Conservation (phyloP, 805 yeast genomes). For the Helenozyma rhizophorensis region DNA sequence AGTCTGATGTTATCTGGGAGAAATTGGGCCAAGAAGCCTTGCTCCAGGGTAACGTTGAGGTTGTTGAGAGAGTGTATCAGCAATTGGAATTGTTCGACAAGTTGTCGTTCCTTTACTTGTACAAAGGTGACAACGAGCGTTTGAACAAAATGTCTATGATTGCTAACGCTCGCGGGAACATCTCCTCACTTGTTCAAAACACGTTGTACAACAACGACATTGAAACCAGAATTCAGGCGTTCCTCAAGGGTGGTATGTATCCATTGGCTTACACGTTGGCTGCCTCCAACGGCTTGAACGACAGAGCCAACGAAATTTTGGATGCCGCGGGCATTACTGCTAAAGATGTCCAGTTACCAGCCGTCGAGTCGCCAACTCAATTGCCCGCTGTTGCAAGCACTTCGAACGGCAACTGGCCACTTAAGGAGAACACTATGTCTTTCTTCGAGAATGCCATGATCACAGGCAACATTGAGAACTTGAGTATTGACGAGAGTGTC, state of each 20-base stretch:
- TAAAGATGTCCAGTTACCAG: conserved; percentile 63
- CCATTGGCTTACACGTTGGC: conserved; percentile 95
- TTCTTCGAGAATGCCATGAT: conserved; percentile 81
- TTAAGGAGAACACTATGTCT: conserved; percentile 65
- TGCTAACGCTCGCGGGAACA: conserved; percentile 84
- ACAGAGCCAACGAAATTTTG: conserved; percentile 67
- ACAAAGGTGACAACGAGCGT: conserved; percentile 75
- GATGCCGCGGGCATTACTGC: conserved; percentile 63
- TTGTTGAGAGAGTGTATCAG: conserved; percentile 86
- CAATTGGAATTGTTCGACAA: conserved; percentile 83
- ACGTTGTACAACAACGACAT: conserved; percentile 72
- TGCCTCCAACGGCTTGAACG: conserved; percentile 75
- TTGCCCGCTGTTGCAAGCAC: conserved; percentile 46
- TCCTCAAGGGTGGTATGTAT: conserved; percentile 71
- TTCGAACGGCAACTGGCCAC: conserved; percentile 71
- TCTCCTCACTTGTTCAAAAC: conserved; percentile 76
- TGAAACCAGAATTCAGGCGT: conserved; percentile 68
- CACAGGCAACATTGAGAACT: conserved; percentile 66
- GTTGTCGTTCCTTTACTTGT: conserved; percentile 80
- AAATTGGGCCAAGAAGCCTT: conserved; percentile 82
- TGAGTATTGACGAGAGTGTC: conserved; percentile 45
- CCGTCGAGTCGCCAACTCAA: conserved; percentile 35
- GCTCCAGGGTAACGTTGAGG: conserved; percentile 79
- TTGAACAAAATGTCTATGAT: conserved; percentile 81
- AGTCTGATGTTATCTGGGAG: conserved; percentile 70